These are phyloP conservation scores for Neurospora sp. DNA, from an alignment of 495 filamentous ascomycete species.

Conservation along the genomic window DNA sequence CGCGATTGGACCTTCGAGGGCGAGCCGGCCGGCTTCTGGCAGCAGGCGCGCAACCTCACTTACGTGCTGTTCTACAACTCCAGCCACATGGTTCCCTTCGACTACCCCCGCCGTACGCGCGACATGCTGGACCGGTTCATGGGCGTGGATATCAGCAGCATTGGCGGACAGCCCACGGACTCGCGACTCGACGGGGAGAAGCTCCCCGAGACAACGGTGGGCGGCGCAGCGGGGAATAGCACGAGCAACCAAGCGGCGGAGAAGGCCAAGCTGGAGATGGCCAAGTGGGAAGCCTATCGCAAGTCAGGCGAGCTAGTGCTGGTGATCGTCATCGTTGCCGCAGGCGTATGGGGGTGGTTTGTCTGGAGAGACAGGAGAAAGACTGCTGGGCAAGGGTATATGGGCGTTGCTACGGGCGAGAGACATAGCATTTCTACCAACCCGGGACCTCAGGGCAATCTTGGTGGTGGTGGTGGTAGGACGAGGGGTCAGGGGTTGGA, in stretches of 20 bases:
- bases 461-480: slow-evolving; percentile 39
- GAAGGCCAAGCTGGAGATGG: slow-evolving; percentile 63
- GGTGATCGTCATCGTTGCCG: slow-evolving; percentile 71
- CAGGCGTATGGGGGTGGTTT: slow-evolving; percentile 71
- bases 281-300: slow-evolving; percentile 87
- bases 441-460: not conserved
- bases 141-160: slow-evolving; percentile 82
- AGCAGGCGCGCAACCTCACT: slow-evolving; percentile 87
- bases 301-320: slow-evolving; percentile 86
- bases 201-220: slow-evolving; percentile 72
- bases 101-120: slow-evolving; percentile 73
- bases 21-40: slow-evolving; percentile 82
- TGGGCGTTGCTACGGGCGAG: slow-evolving; percentile 33
- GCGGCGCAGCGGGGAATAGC: slow-evolving; percentile 55
- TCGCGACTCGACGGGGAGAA: slow-evolving; percentile 87
- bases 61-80: slow-evolving; percentile 94
- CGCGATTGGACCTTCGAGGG: slow-evolving; percentile 93
- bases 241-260: slow-evolving; percentile 70
- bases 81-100: slow-evolving; percentile 96
- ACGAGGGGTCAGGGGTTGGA: not conserved
- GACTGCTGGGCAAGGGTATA: slow-evolving; percentile 35
- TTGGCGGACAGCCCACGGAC: slow-evolving; percentile 77
- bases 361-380: slow-evolving; percentile 68
- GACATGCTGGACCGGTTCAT: slow-evolving; percentile 98
- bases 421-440: not conserved